Conservation (phyloP, 2,329 filamentous ascomycete species). For the Ascosphaera pollenicola region DNA sequence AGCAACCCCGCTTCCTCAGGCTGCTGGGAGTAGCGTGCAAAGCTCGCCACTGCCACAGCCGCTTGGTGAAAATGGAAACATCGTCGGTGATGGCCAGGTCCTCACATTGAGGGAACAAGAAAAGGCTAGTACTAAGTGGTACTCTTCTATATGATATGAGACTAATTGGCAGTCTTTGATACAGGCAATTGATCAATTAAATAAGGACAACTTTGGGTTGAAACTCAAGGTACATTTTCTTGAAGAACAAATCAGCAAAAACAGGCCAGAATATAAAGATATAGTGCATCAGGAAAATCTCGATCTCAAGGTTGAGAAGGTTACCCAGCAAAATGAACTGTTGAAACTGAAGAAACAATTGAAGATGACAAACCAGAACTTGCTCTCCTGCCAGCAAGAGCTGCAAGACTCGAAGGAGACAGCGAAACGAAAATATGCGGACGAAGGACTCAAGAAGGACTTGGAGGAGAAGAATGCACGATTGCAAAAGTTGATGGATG, state of each 20-base stretch:
- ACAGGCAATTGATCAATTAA: conserved; percentile 68
- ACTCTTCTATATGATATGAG: background rate
- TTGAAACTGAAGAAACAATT: conserved; percentile 71
- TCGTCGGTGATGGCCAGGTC: conserved; percentile 55
- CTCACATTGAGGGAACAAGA: conserved; percentile 87
- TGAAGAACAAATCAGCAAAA: conserved; percentile 70
- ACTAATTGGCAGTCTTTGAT: background rate
- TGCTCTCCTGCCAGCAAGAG: conserved; percentile 65
- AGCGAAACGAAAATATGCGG: conserved; percentile 50
- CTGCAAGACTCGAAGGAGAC: conserved; percentile 66
- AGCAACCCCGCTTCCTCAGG: conserved; percentile 52
- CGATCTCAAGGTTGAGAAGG: conserved; percentile 78
- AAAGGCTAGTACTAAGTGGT: conserved; percentile 32
- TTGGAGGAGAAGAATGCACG: conserved; percentile 25
- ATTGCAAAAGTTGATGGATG: conserved; percentile 22
- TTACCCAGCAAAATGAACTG: conserved; percentile 74
- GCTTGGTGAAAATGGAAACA: conserved; percentile 40
- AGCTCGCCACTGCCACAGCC: conserved; percentile 62
- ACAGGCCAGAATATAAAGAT: conserved; percentile 75
- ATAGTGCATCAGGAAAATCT: conserved; percentile 84
- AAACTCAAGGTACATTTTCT: conserved; percentile 96
- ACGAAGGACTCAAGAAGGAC: conserved; percentile 43
- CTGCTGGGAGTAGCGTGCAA: conserved; percentile 56
- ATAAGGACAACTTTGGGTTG: conserved; percentile 94
- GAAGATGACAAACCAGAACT: conserved; percentile 58